These are phyloP conservation scores for Venustampulla echinocandica DNA, from an alignment of 495 filamentous ascomycete genomes.

Conservation along the genomic window DNA sequence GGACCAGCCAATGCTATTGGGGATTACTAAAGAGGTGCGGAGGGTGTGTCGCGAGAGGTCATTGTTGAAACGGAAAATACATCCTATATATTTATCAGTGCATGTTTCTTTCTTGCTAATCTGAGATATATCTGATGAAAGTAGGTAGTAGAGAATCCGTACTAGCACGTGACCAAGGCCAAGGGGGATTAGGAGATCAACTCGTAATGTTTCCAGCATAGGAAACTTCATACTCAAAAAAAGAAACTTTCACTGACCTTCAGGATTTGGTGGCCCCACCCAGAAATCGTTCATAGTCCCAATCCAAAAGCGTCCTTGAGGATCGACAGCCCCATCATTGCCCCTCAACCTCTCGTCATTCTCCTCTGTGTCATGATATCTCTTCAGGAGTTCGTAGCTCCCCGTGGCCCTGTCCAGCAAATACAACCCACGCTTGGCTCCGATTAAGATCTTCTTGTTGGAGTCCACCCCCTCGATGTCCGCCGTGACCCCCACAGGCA, in stretches of 20 bases:
- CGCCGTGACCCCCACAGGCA: slow-evolving; percentile 68
- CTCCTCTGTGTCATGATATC: slow-evolving; percentile 43
- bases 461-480: slow-evolving; percentile 65
- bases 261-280: slow-evolving; percentile 38
- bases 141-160: too few relatives aligned
- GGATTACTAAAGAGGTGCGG: slow-evolving; percentile 54
- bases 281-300: slow-evolving; percentile 80
- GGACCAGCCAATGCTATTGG: slow-evolving; percentile 75
- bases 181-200: too few relatives aligned
- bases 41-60: slow-evolving; percentile 20
- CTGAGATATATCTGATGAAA: too few relatives aligned
- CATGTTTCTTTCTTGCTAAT: not conserved
- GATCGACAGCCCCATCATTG: slow-evolving; percentile 81
- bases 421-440: slow-evolving; percentile 73
- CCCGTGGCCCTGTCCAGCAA: slow-evolving; percentile 61
- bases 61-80: slow-evolving; percentile 21
- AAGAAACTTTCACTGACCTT: slow-evolving; percentile 35
- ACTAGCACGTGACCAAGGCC: too few relatives aligned
- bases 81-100: slow-evolving; percentile 12
- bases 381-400: slow-evolving; percentile 50
- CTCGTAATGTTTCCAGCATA: too few relatives aligned
- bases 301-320: slow-evolving; percentile 76
- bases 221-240: not conserved
- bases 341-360: slow-evolving; percentile 43
- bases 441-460: slow-evolving; percentile 59